These are phyloP conservation scores for Heterobasidion irregulare DNA, from an alignment of 1,284 basidiomycete genomes.

Conservation along the genomic window DNA sequence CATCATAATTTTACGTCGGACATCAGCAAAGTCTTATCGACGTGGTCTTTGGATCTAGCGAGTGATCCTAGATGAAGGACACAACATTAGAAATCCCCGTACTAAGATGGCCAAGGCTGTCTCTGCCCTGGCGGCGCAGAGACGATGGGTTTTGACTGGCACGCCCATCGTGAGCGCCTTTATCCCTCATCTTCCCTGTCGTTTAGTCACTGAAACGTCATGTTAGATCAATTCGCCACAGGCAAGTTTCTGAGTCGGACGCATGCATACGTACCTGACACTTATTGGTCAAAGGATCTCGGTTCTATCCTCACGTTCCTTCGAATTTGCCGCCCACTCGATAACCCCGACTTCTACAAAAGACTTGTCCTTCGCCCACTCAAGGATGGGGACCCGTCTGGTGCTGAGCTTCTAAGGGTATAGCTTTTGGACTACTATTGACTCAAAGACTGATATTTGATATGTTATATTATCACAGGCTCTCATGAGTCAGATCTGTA, in stretches of 20 bases:
- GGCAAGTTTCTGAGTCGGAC: conserved; percentile 21
- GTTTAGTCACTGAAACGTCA: background rate
- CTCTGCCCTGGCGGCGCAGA: conserved; percentile 58
- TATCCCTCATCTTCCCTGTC: conserved; percentile 4
- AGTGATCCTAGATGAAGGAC: conserved; percentile 83
- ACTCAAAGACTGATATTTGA: background rate
- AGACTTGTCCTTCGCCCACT: conserved; percentile 66
- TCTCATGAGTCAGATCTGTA: conserved; percentile 77
- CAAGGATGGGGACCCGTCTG: conserved; percentile 54
- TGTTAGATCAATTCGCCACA: conserved; percentile 72
- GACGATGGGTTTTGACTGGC: conserved; percentile 76
- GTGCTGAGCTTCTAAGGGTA: conserved; percentile 67
- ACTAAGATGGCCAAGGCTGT: conserved; percentile 79
- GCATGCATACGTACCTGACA: background rate
- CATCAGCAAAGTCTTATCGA: background rate
- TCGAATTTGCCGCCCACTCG: conserved; percentile 72
- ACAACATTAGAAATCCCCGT: conserved; percentile 76
- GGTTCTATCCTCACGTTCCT: conserved; percentile 81
- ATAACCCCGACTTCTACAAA: conserved; percentile 76
- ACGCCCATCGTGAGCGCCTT: conserved; percentile 70
- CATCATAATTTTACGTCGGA: background rate
- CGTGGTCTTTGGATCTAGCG: conserved; percentile 32
- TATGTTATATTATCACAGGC: conserved; percentile 37
- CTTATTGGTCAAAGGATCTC: conserved; percentile 52
- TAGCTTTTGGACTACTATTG: conserved; percentile 12